Evolutionary conservation across 176 grass and related monocot species (phyloP).

Genomic region (Oryza punctata): DNA sequence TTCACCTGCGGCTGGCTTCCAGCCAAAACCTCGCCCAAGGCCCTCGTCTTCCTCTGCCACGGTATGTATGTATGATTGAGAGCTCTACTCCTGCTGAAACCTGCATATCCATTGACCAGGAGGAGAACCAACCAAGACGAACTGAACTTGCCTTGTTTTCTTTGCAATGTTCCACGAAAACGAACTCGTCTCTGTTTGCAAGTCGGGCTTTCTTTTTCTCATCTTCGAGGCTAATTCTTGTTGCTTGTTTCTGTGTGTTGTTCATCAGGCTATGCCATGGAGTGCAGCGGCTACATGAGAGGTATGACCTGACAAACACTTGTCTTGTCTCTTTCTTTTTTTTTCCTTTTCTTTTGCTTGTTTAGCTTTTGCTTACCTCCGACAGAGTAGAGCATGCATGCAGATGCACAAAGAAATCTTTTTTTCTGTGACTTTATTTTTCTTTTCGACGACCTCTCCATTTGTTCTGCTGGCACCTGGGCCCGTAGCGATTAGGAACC

Average conservation of each 20-base stretch:
- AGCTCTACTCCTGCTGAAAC: not conserved
- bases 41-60: conserved; percentile 97
- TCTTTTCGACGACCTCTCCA: no score
- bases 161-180: not conserved
- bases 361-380: not conserved
- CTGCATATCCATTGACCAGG: not conserved
- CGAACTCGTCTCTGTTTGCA: not conserved
- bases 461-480: not conserved
- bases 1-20: conserved; percentile 97
- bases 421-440: not conserved
- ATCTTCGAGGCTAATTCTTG: not conserved
- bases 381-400: not conserved
- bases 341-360: not conserved
- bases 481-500: not conserved
- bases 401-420: not conserved
- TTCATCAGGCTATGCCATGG: conserved; percentile 84
- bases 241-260: not conserved
- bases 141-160: not conserved
- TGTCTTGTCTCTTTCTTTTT: not conserved
- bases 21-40: conserved; percentile 56
- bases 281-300: conserved; percentile 94
- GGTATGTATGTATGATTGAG: conserved; percentile 34
- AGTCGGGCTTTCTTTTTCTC: not conserved
- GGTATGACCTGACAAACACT: conserved; percentile 35
- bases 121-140: not conserved